Base-by-base conservation (phyloP, 768 basidiomycete genomes). In the Saitozyma sp. region DNA sequence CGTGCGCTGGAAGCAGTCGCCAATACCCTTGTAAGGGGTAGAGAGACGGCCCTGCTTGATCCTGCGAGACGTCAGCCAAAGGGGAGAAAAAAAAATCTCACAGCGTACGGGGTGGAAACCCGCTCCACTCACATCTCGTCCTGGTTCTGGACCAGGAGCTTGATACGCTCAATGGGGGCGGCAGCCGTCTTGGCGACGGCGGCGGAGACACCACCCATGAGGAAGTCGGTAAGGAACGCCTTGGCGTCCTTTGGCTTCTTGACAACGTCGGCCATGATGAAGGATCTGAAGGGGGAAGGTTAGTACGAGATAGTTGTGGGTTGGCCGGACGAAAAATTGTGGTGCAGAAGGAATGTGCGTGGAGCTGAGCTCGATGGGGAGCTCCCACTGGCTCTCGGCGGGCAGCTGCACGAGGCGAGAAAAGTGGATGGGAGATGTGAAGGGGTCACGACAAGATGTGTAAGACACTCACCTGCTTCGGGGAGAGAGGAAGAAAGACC, bases 131-230 rank as follows among this genome's bases (percentile, higher is more conserved):
- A 74, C 96, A 98, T 99, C 85, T 98, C 96, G 86, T 94, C 95
- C 87, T 98, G 95, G 84, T 96, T 97, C 83, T 97, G 92, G 64
- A 95, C 89, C 80, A 95, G 83, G 77, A 98, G 88, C 83, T 99
- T 99, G 83, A 99, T 95, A 80, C 96, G 93, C 87, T 98, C 96
- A 78, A 99, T 99, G 83, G 96, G 96, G 68, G 96, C 96, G 74
- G 96, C 96, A 70, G 90, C 90, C 70, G 96, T 98, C 87, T 99
- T 99, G 59, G 96, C 90, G 81, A 98, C 91, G 73, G 96, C 96
- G 68, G 82, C 81, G 58, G 79, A 80, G 59, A 79, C 78, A 75
- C 91, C 93, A 65, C 37, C 80, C 77, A 78, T 78, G 60, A 78
- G 70, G 77, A 78, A 80, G 64, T 80, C 74, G 62, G 68, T 82